A percentile compares a stretch with the other conserved stretches of the same genome.
phyloP scores from a whole-genome alignment of 2,329 filamentous ascomycete genomes.

The Ustulina deusta region DNA sequence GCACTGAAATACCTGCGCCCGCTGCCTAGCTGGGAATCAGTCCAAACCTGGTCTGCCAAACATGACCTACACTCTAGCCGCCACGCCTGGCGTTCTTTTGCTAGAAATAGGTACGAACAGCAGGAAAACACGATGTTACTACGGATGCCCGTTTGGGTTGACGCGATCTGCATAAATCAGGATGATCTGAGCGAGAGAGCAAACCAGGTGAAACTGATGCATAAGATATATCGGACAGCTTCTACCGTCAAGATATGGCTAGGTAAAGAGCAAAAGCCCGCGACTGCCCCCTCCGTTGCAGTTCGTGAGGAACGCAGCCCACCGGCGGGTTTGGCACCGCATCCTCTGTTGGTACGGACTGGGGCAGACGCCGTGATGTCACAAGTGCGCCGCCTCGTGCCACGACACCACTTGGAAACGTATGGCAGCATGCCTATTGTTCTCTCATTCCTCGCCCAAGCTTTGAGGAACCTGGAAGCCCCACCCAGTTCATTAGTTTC shows the following conservation, averaged over 20 bases:
- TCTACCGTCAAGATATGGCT: conserved; percentile 38
- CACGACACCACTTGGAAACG: conserved; percentile 11
- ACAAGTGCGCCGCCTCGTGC: conserved; percentile 4
- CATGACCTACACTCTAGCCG: conserved; percentile 38
- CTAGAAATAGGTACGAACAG: conserved; percentile 39
- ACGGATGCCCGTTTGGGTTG: conserved; percentile 38
- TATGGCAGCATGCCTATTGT: conserved; percentile 35
- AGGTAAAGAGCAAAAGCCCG: conserved; percentile 13
- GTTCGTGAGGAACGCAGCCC: not conserved
- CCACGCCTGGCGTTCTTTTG: conserved; percentile 36
- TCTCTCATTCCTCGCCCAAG: conserved; percentile 37
- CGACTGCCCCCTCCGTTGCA: not conserved
- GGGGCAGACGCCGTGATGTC: not conserved
- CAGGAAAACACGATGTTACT: conserved; percentile 27
- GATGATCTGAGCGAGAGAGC: conserved; percentile 34
- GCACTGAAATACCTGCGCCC: conserved; percentile 41
- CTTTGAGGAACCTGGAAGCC: conserved; percentile 36
- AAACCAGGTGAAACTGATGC: conserved; percentile 37
- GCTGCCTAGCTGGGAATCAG: conserved; percentile 38
- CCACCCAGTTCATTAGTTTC: conserved; percentile 2
- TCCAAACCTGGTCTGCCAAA: conserved; percentile 34
- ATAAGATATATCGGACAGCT: conserved; percentile 30
- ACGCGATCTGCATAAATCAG: conserved; percentile 40
- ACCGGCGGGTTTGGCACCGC: too few species aligned
- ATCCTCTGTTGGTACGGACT: not conserved